A percentile compares a stretch with the other conserved stretches of the same genome.
These are phyloP conservation scores for Henckelia pumila DNA, from an alignment of 257 asterid genomes.

Conservation along the genomic window DNA sequence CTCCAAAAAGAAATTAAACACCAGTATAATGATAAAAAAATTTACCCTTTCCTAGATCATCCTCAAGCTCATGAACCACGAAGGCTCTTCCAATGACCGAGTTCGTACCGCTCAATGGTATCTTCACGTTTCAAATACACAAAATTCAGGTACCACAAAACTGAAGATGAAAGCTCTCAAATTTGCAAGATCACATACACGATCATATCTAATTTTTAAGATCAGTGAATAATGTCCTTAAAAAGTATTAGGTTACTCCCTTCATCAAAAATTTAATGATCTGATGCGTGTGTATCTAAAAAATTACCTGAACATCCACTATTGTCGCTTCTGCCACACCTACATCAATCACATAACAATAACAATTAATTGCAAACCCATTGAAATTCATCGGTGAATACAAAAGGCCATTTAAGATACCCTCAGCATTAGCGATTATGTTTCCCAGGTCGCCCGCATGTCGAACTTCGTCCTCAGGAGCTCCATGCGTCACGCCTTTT, in stretches of 20 bases:
- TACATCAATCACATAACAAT: constrained; percentile 32
- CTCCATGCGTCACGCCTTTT: constrained; percentile 75
- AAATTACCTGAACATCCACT: constrained; percentile 69
- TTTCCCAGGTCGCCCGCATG: constrained; percentile 99
- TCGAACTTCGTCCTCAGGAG: constrained; percentile 87
- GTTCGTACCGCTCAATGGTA: constrained; percentile 78
- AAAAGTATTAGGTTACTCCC: too few relatives aligned
- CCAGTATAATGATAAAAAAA: neutral
- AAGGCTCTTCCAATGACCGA: constrained; percentile 92
- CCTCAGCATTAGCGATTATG: constrained; percentile 90
- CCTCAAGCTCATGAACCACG: constrained; percentile 91
- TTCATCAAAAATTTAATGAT: too few relatives aligned
- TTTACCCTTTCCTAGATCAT: constrained; percentile 96
- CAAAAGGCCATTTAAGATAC: constrained; percentile 35
- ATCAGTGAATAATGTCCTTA: neutral
- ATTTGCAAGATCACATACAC: neutral
- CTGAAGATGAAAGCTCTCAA: constrained; percentile 8
- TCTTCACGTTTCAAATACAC: constrained; percentile 38
- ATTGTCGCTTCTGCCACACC: constrained; percentile 92
- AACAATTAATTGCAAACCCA: constrained; percentile 17
- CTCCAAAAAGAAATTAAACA: neutral
- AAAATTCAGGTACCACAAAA: neutral
- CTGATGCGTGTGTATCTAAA: neutral
- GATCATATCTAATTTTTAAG: neutral
- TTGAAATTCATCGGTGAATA: neutral